Conservation (phyloP, 176 grass and related monocot genomes). For the Oryza nivara region DNA sequence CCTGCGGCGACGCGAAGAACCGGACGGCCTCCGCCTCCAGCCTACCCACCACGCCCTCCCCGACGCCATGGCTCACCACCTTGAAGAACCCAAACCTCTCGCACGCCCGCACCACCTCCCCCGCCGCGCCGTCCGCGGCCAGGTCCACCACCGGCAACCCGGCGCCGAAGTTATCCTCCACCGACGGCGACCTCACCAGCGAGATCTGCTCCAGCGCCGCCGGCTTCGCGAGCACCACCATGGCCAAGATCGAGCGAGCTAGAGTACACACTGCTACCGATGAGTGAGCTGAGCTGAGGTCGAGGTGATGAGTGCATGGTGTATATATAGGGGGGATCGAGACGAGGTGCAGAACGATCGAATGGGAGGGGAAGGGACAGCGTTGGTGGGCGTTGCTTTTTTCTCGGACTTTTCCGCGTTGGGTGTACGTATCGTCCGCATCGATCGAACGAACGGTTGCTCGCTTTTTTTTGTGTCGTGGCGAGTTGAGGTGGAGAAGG, state of each 20-base stretch:
- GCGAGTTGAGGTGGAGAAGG: neutral
- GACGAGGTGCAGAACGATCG: conserved; percentile 7
- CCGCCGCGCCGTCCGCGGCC: conserved; percentile 16
- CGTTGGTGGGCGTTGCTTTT: conserved; percentile 32
- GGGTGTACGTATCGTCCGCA: neutral
- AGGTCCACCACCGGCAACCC: conserved; percentile 61
- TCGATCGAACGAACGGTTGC: neutral
- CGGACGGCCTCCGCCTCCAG: conserved; percentile 58
- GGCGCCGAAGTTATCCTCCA: neutral
- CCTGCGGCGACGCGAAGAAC: conserved; percentile 66
- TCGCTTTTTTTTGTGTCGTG: neutral
- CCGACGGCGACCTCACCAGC: conserved; percentile 42
- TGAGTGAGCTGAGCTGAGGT: neutral
- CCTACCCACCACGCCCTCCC: conserved; percentile 24
- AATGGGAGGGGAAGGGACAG: conserved; percentile 35
- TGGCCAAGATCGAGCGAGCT: conserved; percentile 10
- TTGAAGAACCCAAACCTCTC: conserved; percentile 69
- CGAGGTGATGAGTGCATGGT: too few relatives aligned
- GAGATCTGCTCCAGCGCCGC: conserved; percentile 62
- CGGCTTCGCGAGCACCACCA: conserved; percentile 67
- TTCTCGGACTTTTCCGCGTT: neutral
- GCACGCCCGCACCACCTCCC: conserved; percentile 58
- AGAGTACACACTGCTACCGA: too few relatives aligned
- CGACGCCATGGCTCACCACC: conserved; percentile 57
- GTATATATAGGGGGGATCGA: conserved; percentile 29